Conservation (phyloP, 2,329 filamentous ascomycete species). For the Tolypocladium album region DNA sequence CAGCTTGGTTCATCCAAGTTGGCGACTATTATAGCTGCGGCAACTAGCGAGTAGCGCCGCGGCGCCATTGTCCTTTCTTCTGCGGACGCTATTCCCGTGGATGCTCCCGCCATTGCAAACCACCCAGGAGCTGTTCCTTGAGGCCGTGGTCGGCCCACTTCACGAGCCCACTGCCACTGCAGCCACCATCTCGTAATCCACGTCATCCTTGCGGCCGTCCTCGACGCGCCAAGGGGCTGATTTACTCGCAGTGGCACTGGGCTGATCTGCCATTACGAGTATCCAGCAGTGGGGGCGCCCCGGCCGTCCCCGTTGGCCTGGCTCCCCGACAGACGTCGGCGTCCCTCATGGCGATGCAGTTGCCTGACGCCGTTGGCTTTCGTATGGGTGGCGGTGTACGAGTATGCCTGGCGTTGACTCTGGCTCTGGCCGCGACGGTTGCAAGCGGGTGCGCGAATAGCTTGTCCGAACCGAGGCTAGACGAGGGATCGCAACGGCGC, state of each 20-base stretch:
- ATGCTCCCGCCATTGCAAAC: background rate
- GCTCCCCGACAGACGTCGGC: background rate
- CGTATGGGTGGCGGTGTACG: too few species aligned
- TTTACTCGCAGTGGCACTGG: background rate
- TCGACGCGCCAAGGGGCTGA: background rate
- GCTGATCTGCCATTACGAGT: background rate
- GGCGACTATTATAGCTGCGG: background rate
- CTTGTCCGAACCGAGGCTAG: background rate
- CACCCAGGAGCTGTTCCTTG: background rate
- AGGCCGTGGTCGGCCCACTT: background rate
- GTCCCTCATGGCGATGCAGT: background rate
- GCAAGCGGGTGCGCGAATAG: background rate
- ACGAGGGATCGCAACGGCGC: background rate
- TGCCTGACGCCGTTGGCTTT: background rate
- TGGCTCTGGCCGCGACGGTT: background rate
- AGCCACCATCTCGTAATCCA: background rate
- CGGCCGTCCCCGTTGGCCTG: background rate
- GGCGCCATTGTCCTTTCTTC: background rate
- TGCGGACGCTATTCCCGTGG: background rate
- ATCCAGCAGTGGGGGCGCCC: background rate
- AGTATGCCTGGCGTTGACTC: background rate
- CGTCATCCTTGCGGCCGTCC: background rate
- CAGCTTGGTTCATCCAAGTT: too few species aligned
- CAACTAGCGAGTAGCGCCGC: background rate
- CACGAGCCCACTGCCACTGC: background rate